phyloP scores from a whole-genome alignment of 2,329 filamentous ascomycete species.

The Fusarium sp. region DNA sequence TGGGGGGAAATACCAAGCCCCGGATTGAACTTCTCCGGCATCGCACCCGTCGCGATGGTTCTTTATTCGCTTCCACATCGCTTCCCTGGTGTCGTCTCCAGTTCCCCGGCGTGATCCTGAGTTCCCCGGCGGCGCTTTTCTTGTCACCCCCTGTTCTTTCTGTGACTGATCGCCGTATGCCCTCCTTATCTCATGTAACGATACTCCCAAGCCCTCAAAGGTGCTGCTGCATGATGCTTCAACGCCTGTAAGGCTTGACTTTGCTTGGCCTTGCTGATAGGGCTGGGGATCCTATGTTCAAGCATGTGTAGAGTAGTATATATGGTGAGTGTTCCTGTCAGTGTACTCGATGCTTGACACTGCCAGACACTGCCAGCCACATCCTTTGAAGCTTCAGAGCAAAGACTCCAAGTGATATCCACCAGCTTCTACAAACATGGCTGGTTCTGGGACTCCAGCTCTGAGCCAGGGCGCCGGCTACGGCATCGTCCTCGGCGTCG shows the following conservation, averaged over 20 bases:
- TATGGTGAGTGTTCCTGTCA: background rate
- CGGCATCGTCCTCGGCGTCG: conserved; percentile 80
- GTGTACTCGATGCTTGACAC: background rate
- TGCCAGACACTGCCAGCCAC: background rate
- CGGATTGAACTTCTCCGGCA: background rate
- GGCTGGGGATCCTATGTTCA: background rate
- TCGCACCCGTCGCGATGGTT: background rate
- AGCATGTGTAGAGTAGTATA: background rate
- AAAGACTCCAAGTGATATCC: background rate
- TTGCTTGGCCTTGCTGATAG: background rate
- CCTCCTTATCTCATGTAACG: conserved; percentile 9
- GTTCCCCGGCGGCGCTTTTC: conserved; percentile 68
- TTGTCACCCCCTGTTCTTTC: background rate
- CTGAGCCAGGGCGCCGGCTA: conserved; percentile 76
- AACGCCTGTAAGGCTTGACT: background rate
- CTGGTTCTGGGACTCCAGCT: conserved; percentile 37
- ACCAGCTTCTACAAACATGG: background rate
- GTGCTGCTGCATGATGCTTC: background rate
- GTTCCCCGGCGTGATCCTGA: background rate
- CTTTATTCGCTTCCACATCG: background rate
- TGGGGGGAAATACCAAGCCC: background rate
- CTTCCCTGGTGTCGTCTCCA: background rate
- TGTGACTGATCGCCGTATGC: background rate
- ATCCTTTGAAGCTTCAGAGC: background rate
- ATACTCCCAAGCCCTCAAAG: background rate